These are phyloP conservation scores for Lentinus brumalis DNA, from an alignment of 768 basidiomycete species.

Conservation along the genomic window DNA sequence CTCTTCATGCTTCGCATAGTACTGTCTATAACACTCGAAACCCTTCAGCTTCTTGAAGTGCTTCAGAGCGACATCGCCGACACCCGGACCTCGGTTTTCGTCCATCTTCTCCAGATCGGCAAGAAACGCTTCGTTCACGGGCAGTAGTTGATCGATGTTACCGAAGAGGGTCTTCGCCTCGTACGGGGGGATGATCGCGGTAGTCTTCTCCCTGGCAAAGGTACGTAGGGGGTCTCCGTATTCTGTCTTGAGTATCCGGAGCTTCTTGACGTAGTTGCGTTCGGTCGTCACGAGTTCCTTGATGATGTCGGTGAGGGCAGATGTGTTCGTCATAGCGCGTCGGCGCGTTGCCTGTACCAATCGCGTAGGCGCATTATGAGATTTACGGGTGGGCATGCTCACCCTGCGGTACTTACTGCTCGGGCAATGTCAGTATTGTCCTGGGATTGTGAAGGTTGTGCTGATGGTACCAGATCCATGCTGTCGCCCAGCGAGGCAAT, in stretches of 20 bases:
- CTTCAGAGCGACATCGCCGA: constrained; percentile 83
- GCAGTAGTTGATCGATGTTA: constrained; percentile 87
- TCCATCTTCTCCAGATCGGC: constrained; percentile 78
- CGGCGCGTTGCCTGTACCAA: constrained; percentile 40
- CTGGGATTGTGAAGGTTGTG: constrained; percentile 43
- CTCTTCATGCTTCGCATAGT: constrained; percentile 91
- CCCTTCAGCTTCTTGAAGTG: constrained; percentile 85
- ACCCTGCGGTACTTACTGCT: constrained; percentile 27
- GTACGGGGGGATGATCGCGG: constrained; percentile 84
- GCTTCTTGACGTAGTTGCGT: constrained; percentile 81
- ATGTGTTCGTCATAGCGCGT: constrained; percentile 63
- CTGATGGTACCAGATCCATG: constrained; percentile 52
- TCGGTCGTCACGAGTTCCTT: constrained; percentile 90
- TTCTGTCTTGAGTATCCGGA: constrained; percentile 79
- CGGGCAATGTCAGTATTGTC: constrained; percentile 34
- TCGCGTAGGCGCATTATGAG: background rate
- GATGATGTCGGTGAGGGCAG: constrained; percentile 71
- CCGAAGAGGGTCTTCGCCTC: constrained; percentile 94
- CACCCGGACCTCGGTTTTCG: constrained; percentile 57
- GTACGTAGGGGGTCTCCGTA: constrained; percentile 91
- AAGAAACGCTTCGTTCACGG: constrained; percentile 88
- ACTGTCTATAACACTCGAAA: constrained; percentile 90
- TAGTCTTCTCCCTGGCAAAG: constrained; percentile 83
- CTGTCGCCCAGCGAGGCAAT: constrained; percentile 76
- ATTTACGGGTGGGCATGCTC: background rate